A percentile compares a stretch with the other conserved stretches of the same genome.
Evolutionary conservation across 805 yeast species (phyloP).

Genomic region (Sugiyamaella boreocaroliniensis): DNA sequence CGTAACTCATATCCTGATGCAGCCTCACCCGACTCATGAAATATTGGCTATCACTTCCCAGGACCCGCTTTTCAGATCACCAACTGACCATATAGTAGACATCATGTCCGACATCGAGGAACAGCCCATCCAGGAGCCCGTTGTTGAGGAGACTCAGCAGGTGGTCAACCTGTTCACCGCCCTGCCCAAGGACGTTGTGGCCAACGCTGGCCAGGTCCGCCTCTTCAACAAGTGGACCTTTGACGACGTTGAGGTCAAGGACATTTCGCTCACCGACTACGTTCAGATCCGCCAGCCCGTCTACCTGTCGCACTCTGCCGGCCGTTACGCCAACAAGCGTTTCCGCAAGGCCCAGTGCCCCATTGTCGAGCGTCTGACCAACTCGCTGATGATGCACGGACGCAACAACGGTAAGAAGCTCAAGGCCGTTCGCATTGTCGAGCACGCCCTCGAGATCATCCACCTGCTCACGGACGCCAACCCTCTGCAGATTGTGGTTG

Average conservation of each 20-base stretch:
- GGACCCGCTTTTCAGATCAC: conserved; percentile 1
- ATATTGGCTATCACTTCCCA: background rate
- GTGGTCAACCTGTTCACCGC: conserved; percentile 85
- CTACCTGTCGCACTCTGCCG: conserved; percentile 98
- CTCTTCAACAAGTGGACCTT: conserved; percentile 99
- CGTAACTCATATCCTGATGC: background rate
- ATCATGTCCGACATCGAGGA: conserved; percentile 20
- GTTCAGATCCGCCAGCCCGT: conserved; percentile 96
- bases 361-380: conserved; percentile 97
- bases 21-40: background rate
- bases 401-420: conserved; percentile 99
- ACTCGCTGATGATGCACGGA: conserved; percentile 99
- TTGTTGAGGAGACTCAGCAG: conserved; percentile 33
- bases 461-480: conserved; percentile 95
- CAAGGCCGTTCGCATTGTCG: conserved; percentile 99
- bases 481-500: conserved; percentile 99
- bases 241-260: conserved; percentile 96
- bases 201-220: conserved; percentile 92
- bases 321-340: conserved; percentile 99
- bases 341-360: conserved; percentile 99
- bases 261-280: conserved; percentile 97
- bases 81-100: conserved; percentile 1
- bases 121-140: conserved; percentile 4
- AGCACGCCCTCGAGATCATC: conserved; percentile 98
- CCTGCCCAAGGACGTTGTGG: conserved; percentile 94